phyloP scores from a whole-genome alignment of 306 rosid species.

The Luffa acutangula region DNA sequence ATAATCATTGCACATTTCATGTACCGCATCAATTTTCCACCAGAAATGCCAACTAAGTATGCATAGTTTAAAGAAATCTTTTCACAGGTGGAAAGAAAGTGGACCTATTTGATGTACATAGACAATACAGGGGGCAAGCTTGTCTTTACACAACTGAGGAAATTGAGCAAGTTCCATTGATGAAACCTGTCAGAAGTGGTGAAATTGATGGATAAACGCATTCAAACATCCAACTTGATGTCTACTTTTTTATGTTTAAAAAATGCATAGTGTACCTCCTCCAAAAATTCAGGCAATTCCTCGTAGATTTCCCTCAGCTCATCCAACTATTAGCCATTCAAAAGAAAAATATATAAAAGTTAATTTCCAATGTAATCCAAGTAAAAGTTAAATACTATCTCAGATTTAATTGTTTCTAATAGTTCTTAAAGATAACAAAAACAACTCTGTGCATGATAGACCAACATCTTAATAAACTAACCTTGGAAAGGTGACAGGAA shows the following conservation, averaged over 20 bases:
- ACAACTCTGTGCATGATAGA: neutral
- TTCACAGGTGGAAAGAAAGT: conserved; percentile 3
- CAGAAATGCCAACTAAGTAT: neutral
- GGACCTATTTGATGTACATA: conserved; percentile 90
- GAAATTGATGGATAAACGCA: conserved; percentile 11
- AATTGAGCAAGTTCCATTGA: conserved; percentile 54
- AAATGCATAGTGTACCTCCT: conserved; percentile 46
- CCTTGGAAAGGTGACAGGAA: neutral
- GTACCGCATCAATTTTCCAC: neutral
- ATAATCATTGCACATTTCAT: neutral
- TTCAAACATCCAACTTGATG: neutral
- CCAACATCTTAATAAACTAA: conserved; percentile 1
- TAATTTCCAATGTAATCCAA: neutral
- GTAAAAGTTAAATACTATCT: neutral
- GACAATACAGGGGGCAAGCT: conserved; percentile 57
- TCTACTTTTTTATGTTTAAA: conserved; percentile 10
- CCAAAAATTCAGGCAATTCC: conserved; percentile 85
- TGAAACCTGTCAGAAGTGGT: conserved; percentile 49
- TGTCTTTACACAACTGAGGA: conserved; percentile 50
- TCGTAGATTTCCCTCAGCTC: conserved; percentile 96
- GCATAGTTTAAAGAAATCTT: neutral
- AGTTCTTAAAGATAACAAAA: neutral
- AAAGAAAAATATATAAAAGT: neutral
- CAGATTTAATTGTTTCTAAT: neutral
- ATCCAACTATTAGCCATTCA: conserved; percentile 49